Evolutionary conservation across 23 red algal species (phyloP).

Genomic region (Cyanidiococcus yangmingshanensis): DNA sequence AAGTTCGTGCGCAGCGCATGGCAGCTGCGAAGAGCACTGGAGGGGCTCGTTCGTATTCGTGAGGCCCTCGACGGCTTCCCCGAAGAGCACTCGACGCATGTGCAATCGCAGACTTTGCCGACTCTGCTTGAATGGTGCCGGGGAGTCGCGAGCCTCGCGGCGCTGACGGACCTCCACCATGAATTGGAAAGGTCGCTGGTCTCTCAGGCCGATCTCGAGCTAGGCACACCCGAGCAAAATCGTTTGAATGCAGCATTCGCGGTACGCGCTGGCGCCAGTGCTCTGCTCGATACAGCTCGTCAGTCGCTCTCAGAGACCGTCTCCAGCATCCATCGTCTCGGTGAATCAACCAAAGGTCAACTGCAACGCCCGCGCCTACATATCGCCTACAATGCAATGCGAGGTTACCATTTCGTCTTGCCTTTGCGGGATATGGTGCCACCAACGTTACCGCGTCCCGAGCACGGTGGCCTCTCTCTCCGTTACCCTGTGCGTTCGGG

Average conservation of each 20-base stretch:
- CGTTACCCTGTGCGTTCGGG: constrained; percentile 32
- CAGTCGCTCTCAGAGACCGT: constrained; percentile 57
- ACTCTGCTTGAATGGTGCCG: not conserved
- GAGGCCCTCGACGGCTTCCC: not conserved
- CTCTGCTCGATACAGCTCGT: constrained; percentile 62
- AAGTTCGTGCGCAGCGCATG: not conserved
- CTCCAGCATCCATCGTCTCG: constrained; percentile 46
- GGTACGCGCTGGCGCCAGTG: constrained; percentile 45
- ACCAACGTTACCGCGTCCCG: not conserved
- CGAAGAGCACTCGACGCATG: not conserved
- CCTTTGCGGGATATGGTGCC: constrained; percentile 19
- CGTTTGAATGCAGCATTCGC: constrained; percentile 66
- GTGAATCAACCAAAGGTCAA: constrained; percentile 20
- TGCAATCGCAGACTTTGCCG: not conserved
- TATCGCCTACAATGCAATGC: constrained; percentile 25
- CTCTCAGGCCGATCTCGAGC: constrained; percentile 16
- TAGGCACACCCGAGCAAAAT: constrained; percentile 40
- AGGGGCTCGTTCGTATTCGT: not conserved
- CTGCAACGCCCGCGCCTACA: constrained; percentile 33
- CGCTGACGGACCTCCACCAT: constrained; percentile 30
- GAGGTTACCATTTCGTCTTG: constrained; percentile 54
- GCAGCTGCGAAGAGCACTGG: not conserved
- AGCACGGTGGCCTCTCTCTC: constrained; percentile 28
- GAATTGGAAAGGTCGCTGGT: constrained; percentile 45
- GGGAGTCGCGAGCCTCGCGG: not conserved